These are phyloP conservation scores for Ganoderma resinaceum DNA, from an alignment of 1,284 basidiomycete species.

Conservation along the genomic window DNA sequence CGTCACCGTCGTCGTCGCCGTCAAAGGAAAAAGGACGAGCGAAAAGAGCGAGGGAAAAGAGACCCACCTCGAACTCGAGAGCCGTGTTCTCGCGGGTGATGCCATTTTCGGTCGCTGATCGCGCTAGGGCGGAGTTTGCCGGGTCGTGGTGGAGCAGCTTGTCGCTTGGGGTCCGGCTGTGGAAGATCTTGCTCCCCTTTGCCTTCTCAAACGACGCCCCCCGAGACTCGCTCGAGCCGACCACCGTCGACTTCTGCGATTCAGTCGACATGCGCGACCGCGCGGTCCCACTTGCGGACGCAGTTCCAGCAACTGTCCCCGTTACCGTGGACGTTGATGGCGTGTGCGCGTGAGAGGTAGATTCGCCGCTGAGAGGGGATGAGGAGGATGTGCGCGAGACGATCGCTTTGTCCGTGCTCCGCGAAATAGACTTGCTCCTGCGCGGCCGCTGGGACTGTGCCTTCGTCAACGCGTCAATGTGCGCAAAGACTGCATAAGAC, in stretches of 20 bases:
- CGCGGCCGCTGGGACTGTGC: conserved; percentile 57
- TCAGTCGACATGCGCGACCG: conserved; percentile 52
- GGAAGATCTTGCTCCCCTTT: conserved; percentile 64
- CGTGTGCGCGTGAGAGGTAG: conserved; percentile 1
- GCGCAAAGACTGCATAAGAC: conserved; percentile 65
- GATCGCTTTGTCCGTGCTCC: conserved; percentile 39
- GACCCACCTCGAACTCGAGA: conserved; percentile 36
- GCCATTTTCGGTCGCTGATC: conserved; percentile 44
- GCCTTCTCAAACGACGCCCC: conserved; percentile 67
- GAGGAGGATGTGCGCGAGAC: conserved; percentile 31
- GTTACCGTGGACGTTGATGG: conserved; percentile 6
- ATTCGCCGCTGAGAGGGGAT: conserved; percentile 29
- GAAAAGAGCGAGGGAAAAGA: conserved; percentile 13
- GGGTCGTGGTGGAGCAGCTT: conserved; percentile 27
- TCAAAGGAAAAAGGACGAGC: conserved; percentile 8
- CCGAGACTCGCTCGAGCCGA: conserved; percentile 37
- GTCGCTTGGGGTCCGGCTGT: conserved; percentile 42
- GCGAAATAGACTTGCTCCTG: conserved; percentile 73
- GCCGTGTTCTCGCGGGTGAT: conserved; percentile 32
- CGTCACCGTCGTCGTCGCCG: not conserved
- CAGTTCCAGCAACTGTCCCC: not conserved
- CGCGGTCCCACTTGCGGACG: conserved; percentile 16
- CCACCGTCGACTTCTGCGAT: conserved; percentile 35
- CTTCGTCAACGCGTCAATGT: conserved; percentile 75
- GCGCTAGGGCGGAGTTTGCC: conserved; percentile 30